Conservation (phyloP, 2,329 filamentous ascomycete genomes). For the Kalaharituber pfeilii region DNA sequence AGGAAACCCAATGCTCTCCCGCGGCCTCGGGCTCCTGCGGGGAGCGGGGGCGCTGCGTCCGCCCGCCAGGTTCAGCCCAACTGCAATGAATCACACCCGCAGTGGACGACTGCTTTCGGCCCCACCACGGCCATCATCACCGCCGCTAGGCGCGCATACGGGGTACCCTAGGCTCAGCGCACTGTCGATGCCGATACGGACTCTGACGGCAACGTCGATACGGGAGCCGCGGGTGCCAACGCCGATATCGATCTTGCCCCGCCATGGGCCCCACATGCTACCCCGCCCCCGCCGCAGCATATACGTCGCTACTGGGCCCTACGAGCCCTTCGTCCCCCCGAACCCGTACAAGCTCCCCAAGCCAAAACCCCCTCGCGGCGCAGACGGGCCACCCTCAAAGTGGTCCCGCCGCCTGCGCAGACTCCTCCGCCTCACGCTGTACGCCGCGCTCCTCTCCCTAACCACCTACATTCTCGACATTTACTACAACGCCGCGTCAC, state of each 20-base stretch:
- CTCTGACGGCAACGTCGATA: too few relatives aligned
- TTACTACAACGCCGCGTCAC: constrained; percentile 58
- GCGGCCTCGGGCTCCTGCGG: too few relatives aligned
- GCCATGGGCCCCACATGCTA: background rate
- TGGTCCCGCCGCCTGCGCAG: constrained; percentile 43
- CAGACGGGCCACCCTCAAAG: background rate
- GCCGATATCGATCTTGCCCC: background rate
- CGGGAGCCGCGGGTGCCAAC: too few relatives aligned
- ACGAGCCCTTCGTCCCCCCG: background rate
- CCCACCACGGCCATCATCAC: too few relatives aligned
- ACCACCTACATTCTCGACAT: constrained; percentile 51
- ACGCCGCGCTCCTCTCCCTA: constrained; percentile 43
- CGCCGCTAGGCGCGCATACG: too few relatives aligned
- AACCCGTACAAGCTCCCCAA: background rate
- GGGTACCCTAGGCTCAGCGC: too few relatives aligned
- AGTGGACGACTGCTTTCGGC: too few relatives aligned
- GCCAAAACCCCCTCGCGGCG: background rate
- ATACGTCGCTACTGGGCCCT: background rate
- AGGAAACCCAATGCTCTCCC: too few relatives aligned
- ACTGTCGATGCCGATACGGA: too few relatives aligned
- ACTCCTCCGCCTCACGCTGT: constrained; percentile 59
- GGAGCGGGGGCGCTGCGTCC: too few relatives aligned
- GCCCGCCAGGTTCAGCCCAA: too few relatives aligned
- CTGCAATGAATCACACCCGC: too few relatives aligned
- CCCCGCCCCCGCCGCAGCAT: background rate